These are phyloP conservation scores for Xerocomus brunneocitrinus DNA, from an alignment of 768 basidiomycete genomes.

Conservation along the genomic window DNA sequence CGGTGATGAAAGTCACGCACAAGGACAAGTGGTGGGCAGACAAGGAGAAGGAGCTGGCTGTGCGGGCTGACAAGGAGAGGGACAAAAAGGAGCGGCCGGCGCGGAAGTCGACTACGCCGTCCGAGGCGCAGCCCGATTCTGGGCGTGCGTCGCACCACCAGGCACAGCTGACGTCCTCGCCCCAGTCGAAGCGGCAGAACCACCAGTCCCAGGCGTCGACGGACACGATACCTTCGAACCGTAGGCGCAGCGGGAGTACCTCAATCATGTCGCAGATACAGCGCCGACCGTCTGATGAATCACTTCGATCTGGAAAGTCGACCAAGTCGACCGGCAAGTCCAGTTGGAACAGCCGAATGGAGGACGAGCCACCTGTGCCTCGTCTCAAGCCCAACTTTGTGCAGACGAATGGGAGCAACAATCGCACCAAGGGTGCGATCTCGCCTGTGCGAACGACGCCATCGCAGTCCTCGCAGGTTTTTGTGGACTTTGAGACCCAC, in stretches of 20 bases:
- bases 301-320: conserved; percentile 40
- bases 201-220: conserved; percentile 30
- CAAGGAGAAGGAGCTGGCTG: conserved; percentile 18
- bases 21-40: conserved; percentile 35
- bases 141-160: conserved; percentile 26
- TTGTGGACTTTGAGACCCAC: conserved; percentile 23
- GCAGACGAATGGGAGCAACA: conserved; percentile 11
- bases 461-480: conserved; percentile 26
- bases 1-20: conserved; percentile 35
- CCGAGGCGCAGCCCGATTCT: conserved; percentile 19
- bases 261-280: conserved; percentile 16
- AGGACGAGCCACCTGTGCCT: conserved; percentile 29
- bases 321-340: conserved; percentile 30
- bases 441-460: conserved; percentile 15
- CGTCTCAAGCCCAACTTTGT: conserved; percentile 28
- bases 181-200: conserved; percentile 19
- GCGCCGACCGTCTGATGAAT: conserved; percentile 37
- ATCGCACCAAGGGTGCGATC: conserved; percentile 44
- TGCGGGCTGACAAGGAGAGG: conserved; percentile 18
- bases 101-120: conserved; percentile 14
- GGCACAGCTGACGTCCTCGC: conserved; percentile 15
- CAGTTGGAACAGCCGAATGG: conserved; percentile 23
- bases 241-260: conserved; percentile 28
- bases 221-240: conserved; percentile 17
- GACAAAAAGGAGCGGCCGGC: conserved; percentile 17